phyloP scores from a whole-genome alignment of 1,284 basidiomycete species.

The Apiotrichum gracile region DNA sequence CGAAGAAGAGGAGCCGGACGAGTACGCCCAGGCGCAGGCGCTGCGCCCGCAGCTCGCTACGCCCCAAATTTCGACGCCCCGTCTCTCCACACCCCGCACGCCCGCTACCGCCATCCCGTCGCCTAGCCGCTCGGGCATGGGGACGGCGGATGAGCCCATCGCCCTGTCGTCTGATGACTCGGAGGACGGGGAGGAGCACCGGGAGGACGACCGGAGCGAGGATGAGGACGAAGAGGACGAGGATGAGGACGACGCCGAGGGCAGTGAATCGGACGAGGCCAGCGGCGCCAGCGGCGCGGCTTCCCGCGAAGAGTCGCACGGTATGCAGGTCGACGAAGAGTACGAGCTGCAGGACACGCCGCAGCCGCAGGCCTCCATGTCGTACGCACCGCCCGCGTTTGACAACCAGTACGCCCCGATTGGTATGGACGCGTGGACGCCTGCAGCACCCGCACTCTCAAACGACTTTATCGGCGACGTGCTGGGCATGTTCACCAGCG shows the following conservation, averaged over 20 bases:
- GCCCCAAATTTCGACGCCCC: neutral
- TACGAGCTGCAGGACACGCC: neutral
- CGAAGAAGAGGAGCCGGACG: slow-evolving; percentile 1
- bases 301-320: neutral
- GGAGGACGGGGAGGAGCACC: slow-evolving; percentile 8
- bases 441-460: neutral
- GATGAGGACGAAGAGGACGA: neutral
- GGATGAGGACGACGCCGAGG: neutral
- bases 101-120: neutral
- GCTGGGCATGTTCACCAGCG: neutral
- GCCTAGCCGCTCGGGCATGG: neutral
- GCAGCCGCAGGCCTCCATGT: neutral
- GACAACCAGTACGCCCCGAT: neutral
- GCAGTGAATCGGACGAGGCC: neutral
- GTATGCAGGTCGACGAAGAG: neutral
- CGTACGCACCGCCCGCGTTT: neutral
- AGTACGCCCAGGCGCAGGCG: neutral
- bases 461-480: neutral
- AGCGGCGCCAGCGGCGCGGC: neutral
- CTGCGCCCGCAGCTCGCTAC: neutral
- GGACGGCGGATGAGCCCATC: neutral
- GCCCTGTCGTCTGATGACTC: neutral
- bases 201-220: neutral
- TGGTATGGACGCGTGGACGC: neutral
- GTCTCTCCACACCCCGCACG: neutral